Conservation (phyloP, 192 early-diverging fungal species). For the Globomyces pollinis-pini region DNA sequence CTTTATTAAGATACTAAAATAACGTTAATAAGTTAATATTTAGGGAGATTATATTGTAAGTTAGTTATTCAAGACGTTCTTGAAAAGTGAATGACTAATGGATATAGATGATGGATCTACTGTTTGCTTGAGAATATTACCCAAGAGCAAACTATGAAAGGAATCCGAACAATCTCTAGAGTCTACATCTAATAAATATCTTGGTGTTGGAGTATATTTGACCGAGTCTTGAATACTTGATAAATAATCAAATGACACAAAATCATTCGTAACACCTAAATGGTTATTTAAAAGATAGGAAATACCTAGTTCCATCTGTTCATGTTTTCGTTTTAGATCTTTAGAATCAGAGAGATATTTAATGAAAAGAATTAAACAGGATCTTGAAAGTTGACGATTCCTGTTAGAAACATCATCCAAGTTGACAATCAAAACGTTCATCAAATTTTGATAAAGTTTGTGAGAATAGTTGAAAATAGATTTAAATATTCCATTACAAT, state of each 20-base stretch:
- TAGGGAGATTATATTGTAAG: no score
- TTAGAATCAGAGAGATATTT: background rate
- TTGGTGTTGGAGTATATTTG: background rate
- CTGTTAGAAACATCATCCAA: background rate
- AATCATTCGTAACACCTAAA: background rate
- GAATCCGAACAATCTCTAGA: no score
- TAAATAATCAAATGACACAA: background rate
- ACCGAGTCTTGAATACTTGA: background rate
- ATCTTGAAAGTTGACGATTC: background rate
- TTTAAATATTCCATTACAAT: background rate
- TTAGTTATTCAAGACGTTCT: no score
- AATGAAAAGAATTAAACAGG: background rate
- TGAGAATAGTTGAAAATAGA: background rate
- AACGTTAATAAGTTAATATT: no score
- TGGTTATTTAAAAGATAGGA: no score
- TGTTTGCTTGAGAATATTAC: no score
- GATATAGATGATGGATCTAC: no score
- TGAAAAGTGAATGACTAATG: no score
- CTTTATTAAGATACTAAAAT: no score
- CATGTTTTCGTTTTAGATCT: background rate
- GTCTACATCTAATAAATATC: background rate
- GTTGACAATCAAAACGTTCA: background rate
- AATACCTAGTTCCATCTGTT: background rate
- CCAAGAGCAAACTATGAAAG: no score
- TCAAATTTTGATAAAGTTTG: background rate